These are phyloP conservation scores for Microsporum ferrugineum DNA, from an alignment of 2,329 filamentous ascomycete species.

Conservation along the genomic window DNA sequence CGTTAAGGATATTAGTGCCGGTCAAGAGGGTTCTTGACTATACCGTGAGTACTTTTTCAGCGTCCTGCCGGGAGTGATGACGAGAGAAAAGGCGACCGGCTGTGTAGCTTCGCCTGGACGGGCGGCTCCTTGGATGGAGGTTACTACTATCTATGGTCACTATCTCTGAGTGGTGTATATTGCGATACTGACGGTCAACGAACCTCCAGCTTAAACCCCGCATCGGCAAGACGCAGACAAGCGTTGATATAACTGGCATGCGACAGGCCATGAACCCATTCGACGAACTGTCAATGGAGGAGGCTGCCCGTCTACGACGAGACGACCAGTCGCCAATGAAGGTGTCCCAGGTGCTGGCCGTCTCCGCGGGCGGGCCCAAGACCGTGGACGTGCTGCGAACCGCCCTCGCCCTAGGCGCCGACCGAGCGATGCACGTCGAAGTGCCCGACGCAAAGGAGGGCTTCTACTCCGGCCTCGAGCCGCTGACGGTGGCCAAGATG, in stretches of 20 bases:
- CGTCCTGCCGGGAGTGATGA: background rate
- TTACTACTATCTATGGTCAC: no score
- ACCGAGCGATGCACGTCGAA: constrained; percentile 82
- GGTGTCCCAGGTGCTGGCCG: constrained; percentile 83
- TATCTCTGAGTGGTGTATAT: no score
- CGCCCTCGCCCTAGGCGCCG: constrained; percentile 97
- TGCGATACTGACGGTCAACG: no score
- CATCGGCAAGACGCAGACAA: constrained; percentile 63
- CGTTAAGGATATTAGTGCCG: constrained; percentile 63
- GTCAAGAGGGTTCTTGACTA: constrained; percentile 76
- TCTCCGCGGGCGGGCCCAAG: constrained; percentile 81
- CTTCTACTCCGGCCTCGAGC: constrained; percentile 55
- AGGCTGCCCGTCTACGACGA: constrained; percentile 75
- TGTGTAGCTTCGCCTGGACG: no score
- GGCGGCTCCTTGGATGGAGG: background rate
- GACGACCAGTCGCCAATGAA: constrained; percentile 68
- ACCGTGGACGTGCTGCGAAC: constrained; percentile 80
- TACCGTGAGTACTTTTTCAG: background rate
- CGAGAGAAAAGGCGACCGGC: no score
- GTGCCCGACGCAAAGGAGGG: constrained; percentile 52
- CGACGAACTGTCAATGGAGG: constrained; percentile 95
- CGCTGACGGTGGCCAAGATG: constrained; percentile 83
- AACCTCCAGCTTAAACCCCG: constrained; percentile 49
- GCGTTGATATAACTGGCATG: constrained; percentile 80
- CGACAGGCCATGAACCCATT: constrained; percentile 99